phyloP scores from a whole-genome alignment of 148 eudicot genomes.

The Rhododendron henanense region DNA sequence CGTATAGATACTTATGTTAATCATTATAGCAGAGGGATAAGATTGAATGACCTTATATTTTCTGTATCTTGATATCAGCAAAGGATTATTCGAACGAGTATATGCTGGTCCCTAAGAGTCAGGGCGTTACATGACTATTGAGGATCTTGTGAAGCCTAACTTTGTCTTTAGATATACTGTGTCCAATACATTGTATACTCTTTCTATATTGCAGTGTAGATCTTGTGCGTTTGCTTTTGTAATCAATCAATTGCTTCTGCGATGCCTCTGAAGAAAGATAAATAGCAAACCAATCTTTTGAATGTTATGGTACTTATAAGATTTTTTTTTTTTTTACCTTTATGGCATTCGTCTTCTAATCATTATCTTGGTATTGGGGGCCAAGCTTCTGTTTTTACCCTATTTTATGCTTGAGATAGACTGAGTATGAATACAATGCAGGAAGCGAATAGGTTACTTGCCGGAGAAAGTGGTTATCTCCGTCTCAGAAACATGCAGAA shows the following conservation, averaged over 20 bases:
- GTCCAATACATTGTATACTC: neutral
- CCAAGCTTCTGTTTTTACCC: neutral
- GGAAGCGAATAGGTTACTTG: conserved; percentile 63
- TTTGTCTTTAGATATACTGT: neutral
- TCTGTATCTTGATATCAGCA: neutral
- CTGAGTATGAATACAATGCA: conserved; percentile 23
- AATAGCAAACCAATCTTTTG: neutral
- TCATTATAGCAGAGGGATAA: neutral
- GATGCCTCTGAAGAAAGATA: neutral
- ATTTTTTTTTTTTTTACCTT: neutral
- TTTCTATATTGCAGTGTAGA: neutral
- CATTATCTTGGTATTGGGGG: neutral
- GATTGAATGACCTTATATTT: neutral
- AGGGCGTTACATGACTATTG: neutral
- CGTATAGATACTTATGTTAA: neutral
- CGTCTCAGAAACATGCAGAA: conserved; percentile 54
- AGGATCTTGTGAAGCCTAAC: neutral
- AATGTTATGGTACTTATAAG: neutral
- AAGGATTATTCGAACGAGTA: neutral
- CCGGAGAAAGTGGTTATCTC: conserved; percentile 68
- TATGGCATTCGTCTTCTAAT: neutral
- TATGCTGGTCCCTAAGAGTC: neutral
- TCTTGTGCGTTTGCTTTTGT: neutral
- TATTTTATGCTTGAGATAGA: neutral
- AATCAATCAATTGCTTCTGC: neutral